Percentiles rank a stretch among this genome's conserved stretches.
Evolutionary conservation across 805 yeast species (phyloP).

Genomic region (Pichia cephalocereana): DNA sequence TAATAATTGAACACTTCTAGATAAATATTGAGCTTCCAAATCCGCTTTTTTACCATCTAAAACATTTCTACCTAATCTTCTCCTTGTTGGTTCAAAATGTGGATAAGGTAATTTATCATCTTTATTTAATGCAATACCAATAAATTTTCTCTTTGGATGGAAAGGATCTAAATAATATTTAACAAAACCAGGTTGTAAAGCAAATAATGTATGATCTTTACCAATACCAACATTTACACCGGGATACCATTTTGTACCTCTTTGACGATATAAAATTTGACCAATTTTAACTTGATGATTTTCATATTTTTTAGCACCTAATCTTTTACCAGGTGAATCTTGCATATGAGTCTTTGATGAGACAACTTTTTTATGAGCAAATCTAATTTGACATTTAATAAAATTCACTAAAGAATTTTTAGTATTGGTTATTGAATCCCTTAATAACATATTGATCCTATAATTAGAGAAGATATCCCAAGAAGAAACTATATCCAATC

Average conservation of each 20-base stretch:
- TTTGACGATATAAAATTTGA: slow-evolving; percentile 82
- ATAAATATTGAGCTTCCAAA: slow-evolving; percentile 50
- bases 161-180: slow-evolving; percentile 90
- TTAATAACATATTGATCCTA: too few species aligned
- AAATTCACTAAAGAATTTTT: too few species aligned
- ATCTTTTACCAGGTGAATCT: slow-evolving; percentile 90
- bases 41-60: slow-evolving; percentile 45
- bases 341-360: slow-evolving; percentile 92
- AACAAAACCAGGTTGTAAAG: slow-evolving; percentile 88
- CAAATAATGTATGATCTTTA: slow-evolving; percentile 86
- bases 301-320: slow-evolving; percentile 85
- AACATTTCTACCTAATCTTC: slow-evolving; percentile 71
- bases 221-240: slow-evolving; percentile 91
- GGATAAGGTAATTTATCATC: slow-evolving; percentile 70
- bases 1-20: slow-evolving; percentile 57
- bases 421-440: too few species aligned
- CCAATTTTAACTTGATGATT: slow-evolving; percentile 72
- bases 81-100: slow-evolving; percentile 79
- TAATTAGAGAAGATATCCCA: too few species aligned
- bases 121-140: slow-evolving; percentile 71
- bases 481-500: too few species aligned
- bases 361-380: slow-evolving; percentile 88
- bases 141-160: slow-evolving; percentile 85
- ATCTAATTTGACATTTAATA: slow-evolving; percentile 41
- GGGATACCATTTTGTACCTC: slow-evolving; percentile 92